Evolutionary conservation across 352 stramenopile genomes (phyloP), one percentile per base, ranked within the genome.

Genomic region (Phytophthora tentaculata): DNA sequence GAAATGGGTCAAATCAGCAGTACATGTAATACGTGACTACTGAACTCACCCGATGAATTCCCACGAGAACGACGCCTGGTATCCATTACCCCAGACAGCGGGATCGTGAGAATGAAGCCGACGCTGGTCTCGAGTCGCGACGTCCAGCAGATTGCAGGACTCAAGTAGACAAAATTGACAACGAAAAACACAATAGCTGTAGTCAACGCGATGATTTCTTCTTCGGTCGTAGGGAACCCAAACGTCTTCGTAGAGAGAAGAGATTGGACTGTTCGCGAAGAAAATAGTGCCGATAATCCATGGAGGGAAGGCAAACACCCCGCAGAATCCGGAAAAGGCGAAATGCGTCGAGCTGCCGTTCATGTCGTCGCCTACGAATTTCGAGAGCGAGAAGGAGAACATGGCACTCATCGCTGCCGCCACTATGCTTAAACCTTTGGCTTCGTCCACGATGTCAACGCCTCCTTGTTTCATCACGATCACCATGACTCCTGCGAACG

Each of bases 41-140:
- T n/a, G n/a, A n/a, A n/a, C n/a, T n/a, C n/a, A n/a, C n/a, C n/a
- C n/a, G 14, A 88, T 67, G 49, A 77, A 81, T 70, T 83, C 64
- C 66, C 53, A 72, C 3, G 77, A 81, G 56, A 88, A 86, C 13
- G 67, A 65, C 0, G 80, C 79, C 23, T 72, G 41, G 67, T 70
- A 49, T 88, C 80, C 24, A 85, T 43, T 17, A 83, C 6, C 7
- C 69, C 80, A 1, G 80, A 79, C 53, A 88, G 65, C 7, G 80
- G 80, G 39, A 88, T 88, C 47, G 77, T 88, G 29, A 88, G 72
- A 77, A 88, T 86, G 53, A 77, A 88, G 2, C 69, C 75, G 28
- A 86, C 80, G 49, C 74, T 83, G 8, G 80, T 88, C 61, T 88
- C 80, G 17, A 88, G 59, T 12, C 77, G 80, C 32, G 80, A 84